These are phyloP conservation scores for Sporothrix globosa DNA, from an alignment of 2,329 filamentous ascomycete species.

Conservation along the genomic window DNA sequence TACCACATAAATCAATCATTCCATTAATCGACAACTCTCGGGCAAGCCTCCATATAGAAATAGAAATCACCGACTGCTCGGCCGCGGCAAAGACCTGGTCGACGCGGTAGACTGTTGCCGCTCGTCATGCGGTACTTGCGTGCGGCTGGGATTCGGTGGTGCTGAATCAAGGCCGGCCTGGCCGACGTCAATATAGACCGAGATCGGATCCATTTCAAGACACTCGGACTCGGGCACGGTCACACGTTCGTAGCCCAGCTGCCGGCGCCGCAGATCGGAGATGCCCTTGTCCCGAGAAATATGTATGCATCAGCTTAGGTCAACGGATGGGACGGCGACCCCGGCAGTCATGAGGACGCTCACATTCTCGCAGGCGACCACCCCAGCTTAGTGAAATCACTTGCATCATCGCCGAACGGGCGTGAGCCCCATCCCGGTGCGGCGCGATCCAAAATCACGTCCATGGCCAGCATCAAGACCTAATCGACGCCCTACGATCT, in stretches of 20 bases:
- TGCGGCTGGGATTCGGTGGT: neutral
- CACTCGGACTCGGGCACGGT: neutral
- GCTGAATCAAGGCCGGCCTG: neutral
- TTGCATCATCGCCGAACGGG: neutral
- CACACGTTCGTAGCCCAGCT: neutral
- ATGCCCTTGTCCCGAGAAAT: neutral
- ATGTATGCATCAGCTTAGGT: neutral
- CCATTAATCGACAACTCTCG: no score
- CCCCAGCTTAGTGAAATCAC: no score
- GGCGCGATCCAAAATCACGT: neutral
- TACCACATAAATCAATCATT: no score
- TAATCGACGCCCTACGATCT: neutral
- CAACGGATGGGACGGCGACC: neutral
- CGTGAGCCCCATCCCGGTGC: neutral
- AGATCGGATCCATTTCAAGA: neutral
- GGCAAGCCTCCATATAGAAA: no score
- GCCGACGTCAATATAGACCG: neutral
- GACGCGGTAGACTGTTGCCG: neutral
- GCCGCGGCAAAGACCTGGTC: no score
- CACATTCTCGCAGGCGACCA: neutral
- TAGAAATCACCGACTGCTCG: no score
- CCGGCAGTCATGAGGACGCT: neutral
- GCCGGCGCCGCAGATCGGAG: neutral
- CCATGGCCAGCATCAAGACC: neutral
- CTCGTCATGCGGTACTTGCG: neutral